Percentiles rank a stretch among this genome's conserved stretches.
Conservation (phyloP, 306 rosid genomes). For the Canavalia gladiata region DNA sequence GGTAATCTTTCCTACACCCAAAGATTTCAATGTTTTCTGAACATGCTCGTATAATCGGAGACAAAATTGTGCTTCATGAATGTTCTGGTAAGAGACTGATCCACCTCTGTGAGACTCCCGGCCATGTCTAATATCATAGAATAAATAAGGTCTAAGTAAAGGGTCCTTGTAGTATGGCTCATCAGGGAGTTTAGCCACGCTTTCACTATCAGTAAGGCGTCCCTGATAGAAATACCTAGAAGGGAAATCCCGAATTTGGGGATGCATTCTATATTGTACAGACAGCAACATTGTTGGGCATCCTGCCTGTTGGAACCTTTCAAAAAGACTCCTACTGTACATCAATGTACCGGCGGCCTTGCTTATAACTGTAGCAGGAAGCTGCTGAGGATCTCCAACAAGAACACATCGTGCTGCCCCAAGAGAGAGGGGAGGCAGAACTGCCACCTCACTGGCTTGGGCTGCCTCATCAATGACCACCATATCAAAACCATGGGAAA, state of each 20-base stretch:
- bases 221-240: slow-evolving; percentile 98
- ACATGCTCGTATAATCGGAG: slow-evolving; percentile 89
- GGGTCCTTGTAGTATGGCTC: slow-evolving; percentile 86
- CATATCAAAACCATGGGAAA: slow-evolving; percentile 99
- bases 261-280: slow-evolving; percentile 98
- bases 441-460: slow-evolving; percentile 96
- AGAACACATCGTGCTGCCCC: slow-evolving; percentile 99
- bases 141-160: slow-evolving; percentile 85
- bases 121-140: slow-evolving; percentile 92
- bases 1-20: slow-evolving; percentile 70
- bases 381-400: slow-evolving; percentile 99
- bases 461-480: slow-evolving; percentile 99
- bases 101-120: slow-evolving; percentile 99
- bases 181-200: slow-evolving; percentile 79
- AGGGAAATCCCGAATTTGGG: slow-evolving; percentile 96
- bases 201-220: slow-evolving; percentile 91
- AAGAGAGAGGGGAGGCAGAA: slow-evolving; percentile 97
- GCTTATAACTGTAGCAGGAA: slow-evolving; percentile 98
- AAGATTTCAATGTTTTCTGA: slow-evolving; percentile 73
- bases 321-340: slow-evolving; percentile 96
- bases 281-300: slow-evolving; percentile 98
- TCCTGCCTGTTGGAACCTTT: slow-evolving; percentile 95
- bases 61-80: slow-evolving; percentile 93
- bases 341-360: slow-evolving; percentile 99
- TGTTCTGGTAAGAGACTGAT: slow-evolving; percentile 92